Base-by-base conservation (phyloP, 2,329 filamentous ascomycete genomes). In the Paraphaeosphaeria minitans region DNA sequence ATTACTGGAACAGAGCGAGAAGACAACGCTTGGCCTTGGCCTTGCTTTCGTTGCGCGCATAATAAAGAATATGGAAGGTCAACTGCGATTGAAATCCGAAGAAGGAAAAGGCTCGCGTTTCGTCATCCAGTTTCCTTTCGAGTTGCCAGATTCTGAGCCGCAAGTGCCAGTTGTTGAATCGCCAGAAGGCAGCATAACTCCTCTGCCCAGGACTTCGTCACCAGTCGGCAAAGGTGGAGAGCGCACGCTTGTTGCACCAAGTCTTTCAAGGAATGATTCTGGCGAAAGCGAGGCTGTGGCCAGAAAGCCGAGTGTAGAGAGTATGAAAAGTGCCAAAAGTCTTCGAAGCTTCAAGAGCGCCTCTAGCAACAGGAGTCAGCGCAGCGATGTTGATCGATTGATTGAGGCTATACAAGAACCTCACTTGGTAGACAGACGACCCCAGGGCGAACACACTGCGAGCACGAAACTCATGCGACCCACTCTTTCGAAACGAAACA, bases 61-160 rank as follows among this genome's bases (percentile, higher is more conserved):
- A 37, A 83, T 97, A 33, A 86, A 88, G n/a, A 96, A 93, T 69
- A 95, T 96, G 91, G 89, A 94, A 58, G 93, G 93, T 0, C 93
- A 96, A 69, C 77, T 97, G 31, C 87, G 92, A 1, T 79, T 97
- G 1, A 94, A 93, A 68, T 96, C 92, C 0, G 91, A 95, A 68
- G 85, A 90, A 71, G 90, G 90, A 1, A 90, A 89, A 66, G 93
- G 93, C 0, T 93, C 92, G 19, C 84, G 90, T 53, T 96, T 97
- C 63, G 87, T 92, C 21, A 86, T 97, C 24, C 86, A 91, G 62
- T 79, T 97, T 31, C 89, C 90, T 0, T 95, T 97, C 63, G 82
- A 87, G 8, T 72, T 93, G 0, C 87, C 86, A 0, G 74, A 80
- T n/a, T 67, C 69, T 8, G 74, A 72, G 41, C 56, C 47, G 22